Percentiles rank a stretch among this genome's conserved stretches.
Conservation (phyloP, 192 early-diverging fungal species). For the Phlyctochytrium planicorne region DNA sequence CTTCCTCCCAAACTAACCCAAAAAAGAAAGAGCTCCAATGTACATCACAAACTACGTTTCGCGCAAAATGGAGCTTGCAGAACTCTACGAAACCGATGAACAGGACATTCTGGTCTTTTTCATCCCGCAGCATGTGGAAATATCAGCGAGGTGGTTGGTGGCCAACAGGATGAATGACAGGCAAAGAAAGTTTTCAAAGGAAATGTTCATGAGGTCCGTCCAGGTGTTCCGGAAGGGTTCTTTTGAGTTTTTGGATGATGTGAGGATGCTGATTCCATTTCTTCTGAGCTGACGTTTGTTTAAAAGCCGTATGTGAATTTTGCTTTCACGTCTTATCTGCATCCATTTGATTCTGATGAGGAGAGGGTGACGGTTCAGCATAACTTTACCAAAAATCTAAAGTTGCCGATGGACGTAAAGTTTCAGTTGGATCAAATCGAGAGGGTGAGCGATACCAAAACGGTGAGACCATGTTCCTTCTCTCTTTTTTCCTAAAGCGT, state of each 20-base stretch:
- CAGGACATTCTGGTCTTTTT: slow-evolving; percentile 5
- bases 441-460: neutral
- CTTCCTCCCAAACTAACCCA: neutral
- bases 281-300: too few relatives aligned
- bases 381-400: neutral
- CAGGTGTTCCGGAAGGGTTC: neutral
- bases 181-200: neutral
- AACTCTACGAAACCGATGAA: neutral
- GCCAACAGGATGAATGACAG: neutral
- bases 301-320: neutral
- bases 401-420: neutral
- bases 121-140: slow-evolving; percentile 12
- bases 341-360: neutral
- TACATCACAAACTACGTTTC: neutral
- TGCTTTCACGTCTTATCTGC: neutral
- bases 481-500: neutral
- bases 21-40: neutral
- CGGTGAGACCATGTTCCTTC: too few relatives aligned
- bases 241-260: neutral
- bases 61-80: neutral
- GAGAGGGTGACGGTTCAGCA: neutral
- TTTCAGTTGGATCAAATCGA: neutral
- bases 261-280: too few relatives aligned
- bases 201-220: neutral
- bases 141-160: slow-evolving; percentile 7